These are phyloP conservation scores for Phytophthora europaea DNA, from an alignment of 352 stramenopile genomes.

Conservation along the genomic window DNA sequence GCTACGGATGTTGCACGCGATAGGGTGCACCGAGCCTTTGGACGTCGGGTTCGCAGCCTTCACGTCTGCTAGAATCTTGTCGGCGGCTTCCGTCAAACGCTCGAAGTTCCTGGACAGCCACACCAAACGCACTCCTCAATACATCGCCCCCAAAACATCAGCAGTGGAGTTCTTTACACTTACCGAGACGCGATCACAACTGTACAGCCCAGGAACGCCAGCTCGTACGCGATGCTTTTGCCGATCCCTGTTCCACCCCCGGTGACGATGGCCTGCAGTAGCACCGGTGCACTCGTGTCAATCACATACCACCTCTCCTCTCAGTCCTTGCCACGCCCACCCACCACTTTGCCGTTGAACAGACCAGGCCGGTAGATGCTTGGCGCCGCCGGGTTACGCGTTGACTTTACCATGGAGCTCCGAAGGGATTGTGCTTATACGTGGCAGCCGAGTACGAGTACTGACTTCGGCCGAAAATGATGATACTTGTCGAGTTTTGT, in stretches of 20 bases:
- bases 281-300: background rate
- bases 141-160: background rate
- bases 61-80: constrained; percentile 57
- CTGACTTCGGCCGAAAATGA: too few species aligned
- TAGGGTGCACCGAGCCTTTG: constrained; percentile 44
- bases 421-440: constrained; percentile 8
- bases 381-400: constrained; percentile 44
- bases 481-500: too few species aligned
- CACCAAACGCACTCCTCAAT: background rate
- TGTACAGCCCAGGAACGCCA: constrained; percentile 70
- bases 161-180: background rate
- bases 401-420: constrained; percentile 26
- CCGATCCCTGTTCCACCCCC: constrained; percentile 85
- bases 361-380: constrained; percentile 67
- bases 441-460: background rate
- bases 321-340: constrained; percentile 8
- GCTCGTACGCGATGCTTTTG: constrained; percentile 76
- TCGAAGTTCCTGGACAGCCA: constrained; percentile 54
- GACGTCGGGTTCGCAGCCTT: constrained; percentile 31
- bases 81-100: constrained; percentile 57
- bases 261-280: constrained; percentile 68
- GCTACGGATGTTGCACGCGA: constrained; percentile 71
- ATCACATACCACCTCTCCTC: background rate
- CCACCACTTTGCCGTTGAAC: constrained; percentile 72
- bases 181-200: constrained; percentile 77